Evolutionary conservation across 2,329 filamentous ascomycete species (phyloP).

Genomic region (Pezicula rhizophila): DNA sequence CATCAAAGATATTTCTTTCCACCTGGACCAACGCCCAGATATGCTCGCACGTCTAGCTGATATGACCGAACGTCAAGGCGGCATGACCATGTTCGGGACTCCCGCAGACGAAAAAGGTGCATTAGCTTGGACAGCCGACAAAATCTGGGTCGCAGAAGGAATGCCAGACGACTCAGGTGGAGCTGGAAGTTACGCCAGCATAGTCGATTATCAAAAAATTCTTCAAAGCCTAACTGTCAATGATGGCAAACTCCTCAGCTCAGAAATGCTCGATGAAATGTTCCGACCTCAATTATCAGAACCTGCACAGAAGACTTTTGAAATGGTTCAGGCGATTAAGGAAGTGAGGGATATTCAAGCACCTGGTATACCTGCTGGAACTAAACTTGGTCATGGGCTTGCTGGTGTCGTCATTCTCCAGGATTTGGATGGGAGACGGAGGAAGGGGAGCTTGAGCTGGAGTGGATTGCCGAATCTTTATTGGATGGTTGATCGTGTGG

Average conservation of each 20-base stretch:
- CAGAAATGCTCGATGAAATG: conserved; percentile 5
- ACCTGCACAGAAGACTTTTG: conserved; percentile 16
- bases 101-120: neutral
- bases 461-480: conserved; percentile 39
- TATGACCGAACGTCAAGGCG: conserved; percentile 6
- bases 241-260: conserved; percentile 6
- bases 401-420: conserved; percentile 36
- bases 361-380: conserved; percentile 30
- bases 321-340: conserved; percentile 11
- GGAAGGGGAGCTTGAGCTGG: conserved; percentile 36
- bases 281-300: conserved; percentile 30
- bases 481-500: conserved; percentile 37
- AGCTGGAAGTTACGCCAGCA: conserved; percentile 1
- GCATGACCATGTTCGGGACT: neutral
- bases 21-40: conserved; percentile 1
- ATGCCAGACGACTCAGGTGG: conserved; percentile 7
- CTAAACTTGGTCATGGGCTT: conserved; percentile 32
- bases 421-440: conserved; percentile 30
- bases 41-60: conserved; percentile 1
- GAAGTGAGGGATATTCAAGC: conserved; percentile 5
- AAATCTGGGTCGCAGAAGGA: neutral
- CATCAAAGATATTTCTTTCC: conserved; percentile 12
- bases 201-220: conserved; percentile 5
- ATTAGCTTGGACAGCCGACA: neutral
- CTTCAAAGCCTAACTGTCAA: conserved; percentile 5